Evolutionary conservation across 1,139 yeast genomes (phyloP).

Genomic region (Lodderomyces beijingensis): DNA sequence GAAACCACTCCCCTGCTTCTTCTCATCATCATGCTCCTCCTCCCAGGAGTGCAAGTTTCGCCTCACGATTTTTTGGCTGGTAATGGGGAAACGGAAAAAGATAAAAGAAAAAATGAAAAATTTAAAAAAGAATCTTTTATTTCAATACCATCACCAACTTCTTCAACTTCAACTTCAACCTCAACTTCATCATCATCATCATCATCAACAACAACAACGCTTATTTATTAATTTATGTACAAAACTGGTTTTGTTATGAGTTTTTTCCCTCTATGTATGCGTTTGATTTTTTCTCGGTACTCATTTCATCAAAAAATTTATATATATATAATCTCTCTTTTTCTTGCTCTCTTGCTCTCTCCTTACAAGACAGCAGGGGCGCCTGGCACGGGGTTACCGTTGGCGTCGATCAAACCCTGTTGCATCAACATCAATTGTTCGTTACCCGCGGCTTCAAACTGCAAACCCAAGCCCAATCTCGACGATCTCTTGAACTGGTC

Average conservation of each 20-base stretch:
- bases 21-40: background rate
- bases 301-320: too few species aligned
- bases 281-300: too few species aligned
- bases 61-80: conserved; percentile 37
- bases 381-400: conserved; percentile 81
- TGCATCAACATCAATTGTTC: conserved; percentile 77
- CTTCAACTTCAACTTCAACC: too few species aligned
- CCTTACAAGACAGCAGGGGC: conserved; percentile 34
- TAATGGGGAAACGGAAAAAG: conserved; percentile 10
- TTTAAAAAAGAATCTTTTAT: background rate
- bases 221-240: too few species aligned
- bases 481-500: conserved; percentile 85
- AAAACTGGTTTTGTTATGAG: too few species aligned
- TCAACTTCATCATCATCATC: too few species aligned
- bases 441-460: conserved; percentile 91
- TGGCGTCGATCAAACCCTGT: conserved; percentile 74
- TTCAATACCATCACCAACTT: too few species aligned
- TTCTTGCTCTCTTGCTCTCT: conserved; percentile 1
- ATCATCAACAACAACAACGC: too few species aligned
- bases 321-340: too few species aligned
- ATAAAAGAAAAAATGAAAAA: background rate
- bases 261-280: too few species aligned
- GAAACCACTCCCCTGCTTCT: conserved; percentile 6
- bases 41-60: conserved; percentile 12
- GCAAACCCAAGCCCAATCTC: conserved; percentile 89